Conservation (phyloP, 2,329 filamentous ascomycete species). For the Huntiella decipiens region DNA sequence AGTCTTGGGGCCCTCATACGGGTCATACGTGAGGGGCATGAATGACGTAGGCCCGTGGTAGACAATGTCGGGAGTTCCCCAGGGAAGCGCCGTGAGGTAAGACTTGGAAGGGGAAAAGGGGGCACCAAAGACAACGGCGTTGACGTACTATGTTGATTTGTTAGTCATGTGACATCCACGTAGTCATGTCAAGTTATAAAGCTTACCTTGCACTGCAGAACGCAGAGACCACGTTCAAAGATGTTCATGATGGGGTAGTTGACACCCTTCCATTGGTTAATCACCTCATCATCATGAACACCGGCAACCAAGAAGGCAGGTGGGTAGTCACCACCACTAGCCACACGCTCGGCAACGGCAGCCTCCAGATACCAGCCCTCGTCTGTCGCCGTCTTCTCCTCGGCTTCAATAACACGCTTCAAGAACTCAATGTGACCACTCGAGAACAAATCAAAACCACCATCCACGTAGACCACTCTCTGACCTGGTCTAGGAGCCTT, state of each 20-base stretch:
- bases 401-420: slow-evolving; percentile 51
- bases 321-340: slow-evolving; percentile 53
- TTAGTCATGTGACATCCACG: neutral
- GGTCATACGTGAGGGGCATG: slow-evolving; percentile 62
- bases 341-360: slow-evolving; percentile 40
- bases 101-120: slow-evolving; percentile 68
- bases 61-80: slow-evolving; percentile 56
- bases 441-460: slow-evolving; percentile 90
- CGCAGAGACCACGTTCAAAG: slow-evolving; percentile 85
- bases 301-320: slow-evolving; percentile 82
- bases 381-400: slow-evolving; percentile 47
- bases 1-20: slow-evolving; percentile 60
- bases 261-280: slow-evolving; percentile 90
- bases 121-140: slow-evolving; percentile 74
- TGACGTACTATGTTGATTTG: slow-evolving; percentile 50
- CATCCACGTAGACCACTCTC: slow-evolving; percentile 82
- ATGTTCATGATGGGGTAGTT: slow-evolving; percentile 99
- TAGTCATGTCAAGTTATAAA: neutral
- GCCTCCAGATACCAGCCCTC: slow-evolving; percentile 59
- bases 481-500: slow-evolving; percentile 57
- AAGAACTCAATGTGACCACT: slow-evolving; percentile 95
- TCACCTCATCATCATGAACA: slow-evolving; percentile 83
- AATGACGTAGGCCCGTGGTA: slow-evolving; percentile 96
- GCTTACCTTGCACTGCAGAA: slow-evolving; percentile 76
- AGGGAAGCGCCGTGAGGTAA: slow-evolving; percentile 59